Conservation (phyloP, 257 asterid species). For the Ajuga chamaepitys region DNA sequence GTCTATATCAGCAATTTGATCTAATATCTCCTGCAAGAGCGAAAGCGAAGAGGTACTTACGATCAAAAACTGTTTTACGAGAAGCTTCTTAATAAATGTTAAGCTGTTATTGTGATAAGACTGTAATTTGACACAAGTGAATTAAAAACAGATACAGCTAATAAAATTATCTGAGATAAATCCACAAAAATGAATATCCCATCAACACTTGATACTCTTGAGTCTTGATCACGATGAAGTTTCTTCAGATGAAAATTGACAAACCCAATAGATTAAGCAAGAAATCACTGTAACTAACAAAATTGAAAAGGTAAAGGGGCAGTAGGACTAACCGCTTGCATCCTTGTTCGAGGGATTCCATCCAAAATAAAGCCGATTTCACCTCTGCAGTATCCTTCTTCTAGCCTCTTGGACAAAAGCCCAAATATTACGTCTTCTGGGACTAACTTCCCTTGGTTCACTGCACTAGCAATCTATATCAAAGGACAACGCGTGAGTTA, state of each 20-base stretch:
- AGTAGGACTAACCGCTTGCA: conserved; percentile 66
- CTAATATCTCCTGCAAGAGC: conserved; percentile 66
- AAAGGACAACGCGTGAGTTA: neutral
- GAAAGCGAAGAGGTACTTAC: neutral
- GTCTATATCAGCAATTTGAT: conserved; percentile 69
- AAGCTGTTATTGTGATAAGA: too few relatives aligned
- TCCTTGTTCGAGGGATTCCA: conserved; percentile 73
- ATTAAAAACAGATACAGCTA: neutral
- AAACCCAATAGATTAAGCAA: neutral
- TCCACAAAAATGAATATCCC: too few relatives aligned
- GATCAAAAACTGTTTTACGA: neutral
- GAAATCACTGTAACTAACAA: neutral
- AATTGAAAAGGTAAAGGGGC: neutral
- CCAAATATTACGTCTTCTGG: conserved; percentile 74
- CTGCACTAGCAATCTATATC: conserved; percentile 56
- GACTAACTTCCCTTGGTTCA: conserved; percentile 70
- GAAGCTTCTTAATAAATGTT: neutral
- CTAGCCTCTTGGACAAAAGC: conserved; percentile 71
- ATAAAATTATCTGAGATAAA: neutral
- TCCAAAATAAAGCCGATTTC: conserved; percentile 90
- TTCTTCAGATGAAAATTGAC: neutral
- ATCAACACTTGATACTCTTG: neutral
- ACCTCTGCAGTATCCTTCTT: conserved; percentile 75
- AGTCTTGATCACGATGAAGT: neutral
- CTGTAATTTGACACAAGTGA: neutral